Evolutionary conservation across 768 basidiomycete genomes (phyloP), one percentile per base, ranked within the genome.

Genomic region (Termitomyces sp.): DNA sequence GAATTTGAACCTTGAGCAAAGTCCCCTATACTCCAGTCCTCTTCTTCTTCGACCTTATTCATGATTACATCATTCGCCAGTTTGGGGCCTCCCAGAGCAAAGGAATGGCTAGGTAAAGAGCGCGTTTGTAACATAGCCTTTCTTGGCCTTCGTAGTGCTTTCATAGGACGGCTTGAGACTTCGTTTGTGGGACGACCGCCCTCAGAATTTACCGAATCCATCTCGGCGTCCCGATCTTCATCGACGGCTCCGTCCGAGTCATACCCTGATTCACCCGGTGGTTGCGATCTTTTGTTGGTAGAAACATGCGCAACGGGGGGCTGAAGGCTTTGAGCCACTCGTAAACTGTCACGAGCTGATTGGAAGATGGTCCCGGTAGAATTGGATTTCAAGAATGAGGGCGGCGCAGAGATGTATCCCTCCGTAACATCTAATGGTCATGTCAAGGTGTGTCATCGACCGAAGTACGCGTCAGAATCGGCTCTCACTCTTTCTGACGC

Each of bases 401-500:
- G 67, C 8, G 73, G 69, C 33, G 70, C 52, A 28, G 73, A 73
- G 31, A 67, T 64, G 64, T 87, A 88, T 55, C 86, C 86, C 69
- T 87, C 81, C 22, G 73, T 73, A 51, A 88, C 86, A 66, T 73
- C 86, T 88, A 61, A 65, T 62, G 55, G 62, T 53, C 64, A 68
- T 59, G 66, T 68, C 51, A 65, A 55, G 66, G 70, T 64, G 67
- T 62, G 70, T 68, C 28, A 34, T 36, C 4, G 44, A 28, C 36
- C 41, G 16, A 33, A 59, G 31, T 37, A 37, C 48, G 56, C 42
- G 50, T 49, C 33, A 49, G 28, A 39, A 29, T 51, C 5, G 31
- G 22, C 16, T 69, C 79, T 66, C 68, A 88, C 87, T 77, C 71
- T 85, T 85, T 66, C 87, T 71, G 48, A 78, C 79, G 60, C 86